phyloP scores from a whole-genome alignment of 2,329 filamentous ascomycete genomes.

The Colletotrichum neosansevieriae region DNA sequence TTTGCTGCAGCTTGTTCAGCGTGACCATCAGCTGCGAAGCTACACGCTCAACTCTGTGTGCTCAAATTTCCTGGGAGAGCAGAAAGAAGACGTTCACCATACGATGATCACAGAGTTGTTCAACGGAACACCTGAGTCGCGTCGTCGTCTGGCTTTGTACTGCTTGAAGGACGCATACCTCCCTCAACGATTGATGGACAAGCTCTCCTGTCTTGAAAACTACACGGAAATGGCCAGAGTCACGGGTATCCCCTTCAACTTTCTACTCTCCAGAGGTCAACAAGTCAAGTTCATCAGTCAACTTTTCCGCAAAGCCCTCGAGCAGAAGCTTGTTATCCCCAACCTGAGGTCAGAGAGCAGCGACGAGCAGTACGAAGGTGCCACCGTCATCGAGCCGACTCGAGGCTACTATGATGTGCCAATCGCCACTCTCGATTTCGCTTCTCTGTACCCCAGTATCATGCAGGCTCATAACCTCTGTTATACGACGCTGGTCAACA shows the following conservation, averaged over 20 bases:
- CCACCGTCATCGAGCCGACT: constrained; percentile 95
- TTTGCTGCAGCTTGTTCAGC: constrained; percentile 91
- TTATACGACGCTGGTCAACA: constrained; percentile 92
- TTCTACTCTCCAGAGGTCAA: constrained; percentile 89
- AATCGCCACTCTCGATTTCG: constrained; percentile 97
- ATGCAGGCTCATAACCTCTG: constrained; percentile 99
- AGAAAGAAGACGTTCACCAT: constrained; percentile 98
- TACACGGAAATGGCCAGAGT: constrained; percentile 99
- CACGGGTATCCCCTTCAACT: constrained; percentile 98
- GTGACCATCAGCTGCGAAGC: constrained; percentile 94
- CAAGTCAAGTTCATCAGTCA: constrained; percentile 99
- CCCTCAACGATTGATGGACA: constrained; percentile 94
- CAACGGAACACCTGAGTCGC: constrained; percentile 94
- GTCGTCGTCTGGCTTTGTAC: constrained; percentile 91
- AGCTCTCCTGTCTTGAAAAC: constrained; percentile 97
- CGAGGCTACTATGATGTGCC: constrained; percentile 95
- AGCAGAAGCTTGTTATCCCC: constrained; percentile 94
- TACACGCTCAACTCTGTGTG: constrained; percentile 98
- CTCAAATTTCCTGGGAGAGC: constrained; percentile 93
- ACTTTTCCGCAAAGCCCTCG: constrained; percentile 91
- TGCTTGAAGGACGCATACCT: constrained; percentile 98
- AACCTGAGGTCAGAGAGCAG: constrained; percentile 78
- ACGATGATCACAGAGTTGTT: constrained; percentile 99
- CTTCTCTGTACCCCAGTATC: constrained; percentile 97
- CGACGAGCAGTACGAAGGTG: constrained; percentile 96